Percentiles rank a stretch among this genome's conserved stretches.
Conservation (phyloP, 495 filamentous ascomycete genomes). For the Lophiotrema nucula region DNA sequence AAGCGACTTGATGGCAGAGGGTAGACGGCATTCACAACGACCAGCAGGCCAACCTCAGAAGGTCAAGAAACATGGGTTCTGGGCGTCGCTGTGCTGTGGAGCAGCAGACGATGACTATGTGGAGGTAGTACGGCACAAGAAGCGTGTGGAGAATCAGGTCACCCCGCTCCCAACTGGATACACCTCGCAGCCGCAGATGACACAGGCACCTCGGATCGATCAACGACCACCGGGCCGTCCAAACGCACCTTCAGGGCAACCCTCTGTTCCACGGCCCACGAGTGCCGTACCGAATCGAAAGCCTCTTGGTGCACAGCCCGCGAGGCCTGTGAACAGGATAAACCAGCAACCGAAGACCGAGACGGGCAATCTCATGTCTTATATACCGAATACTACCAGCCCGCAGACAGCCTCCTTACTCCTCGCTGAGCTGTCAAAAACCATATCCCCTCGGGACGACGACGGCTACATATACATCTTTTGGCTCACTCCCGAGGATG, state of each 20-base stretch:
- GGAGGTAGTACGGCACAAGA: conserved; percentile 42
- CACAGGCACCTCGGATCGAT: conserved; percentile 4
- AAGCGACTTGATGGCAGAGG: conserved; percentile 23
- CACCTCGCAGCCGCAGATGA: neutral
- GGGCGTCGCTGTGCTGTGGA: conserved; percentile 36
- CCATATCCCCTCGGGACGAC: conserved; percentile 73
- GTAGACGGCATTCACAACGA: conserved; percentile 4
- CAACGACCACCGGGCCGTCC: conserved; percentile 1
- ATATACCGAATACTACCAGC: conserved; percentile 62
- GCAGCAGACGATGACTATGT: conserved; percentile 41
- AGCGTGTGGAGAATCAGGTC: conserved; percentile 21
- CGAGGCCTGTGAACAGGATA: conserved; percentile 38
- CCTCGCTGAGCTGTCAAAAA: conserved; percentile 76
- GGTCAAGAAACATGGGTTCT: conserved; percentile 38
- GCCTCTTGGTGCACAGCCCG: conserved; percentile 24
- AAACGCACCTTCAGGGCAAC: neutral
- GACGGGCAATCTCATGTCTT: conserved; percentile 54
- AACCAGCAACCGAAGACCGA: conserved; percentile 45
- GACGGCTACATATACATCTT: conserved; percentile 98
- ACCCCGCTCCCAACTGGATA: conserved; percentile 12
- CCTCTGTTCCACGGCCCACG: neutral
- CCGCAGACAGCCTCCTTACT: conserved; percentile 65
- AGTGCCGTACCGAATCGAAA: conserved; percentile 19
- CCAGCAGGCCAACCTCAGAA: conserved; percentile 3
- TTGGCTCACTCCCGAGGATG: conserved; percentile 71